Evolutionary conservation across 805 yeast genomes (phyloP), one percentile per base, ranked within the genome.

Genomic region (Diddensiella santjacobensis): DNA sequence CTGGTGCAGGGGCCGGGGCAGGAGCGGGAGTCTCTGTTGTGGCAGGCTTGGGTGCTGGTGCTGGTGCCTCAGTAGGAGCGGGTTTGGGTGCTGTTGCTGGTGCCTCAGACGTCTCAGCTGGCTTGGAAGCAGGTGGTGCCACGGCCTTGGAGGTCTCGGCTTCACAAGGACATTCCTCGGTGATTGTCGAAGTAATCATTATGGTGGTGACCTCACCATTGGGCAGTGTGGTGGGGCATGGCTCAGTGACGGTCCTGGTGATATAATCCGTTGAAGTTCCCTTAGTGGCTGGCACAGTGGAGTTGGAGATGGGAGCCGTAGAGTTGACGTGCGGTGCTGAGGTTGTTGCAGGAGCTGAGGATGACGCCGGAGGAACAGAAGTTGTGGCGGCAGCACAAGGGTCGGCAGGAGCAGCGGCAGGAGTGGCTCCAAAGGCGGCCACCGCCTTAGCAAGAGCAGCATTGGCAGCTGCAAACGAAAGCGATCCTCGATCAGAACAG

Each of bases 101-200:
- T 42, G 45, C 19, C 15, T n/a, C 17, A 5, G 40, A 17, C 6
- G 40, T 30, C 19, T 5, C 31, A 33, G 30, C 37, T 11, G 40
- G 42, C n/a, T n/a, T n/a, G n/a, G n/a, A n/a, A 42, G 52, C 46
- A n/a, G 41, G 49, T 37, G 38, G 38, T n/a, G 38, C 38, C 8
- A 17, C 18, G 10, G 38, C 38, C 22, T 49, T 42, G 10, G 33
- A 29, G 23, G 35, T 8, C 22, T 49, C 17, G 10, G 35, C 18
- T 15, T 22, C 42, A 18, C 44, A 41, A 10, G n/a, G n/a, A n/a
- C 37, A 39, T 15, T n/a, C 37, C n/a, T 30, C 46, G 13, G 19
- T 13, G 23, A 41, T 31, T 31, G 44, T 41, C 20, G 17, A 15
- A 6, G 30, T 35, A 17, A 17, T 15, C 38, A 35, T 13, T n/a